Evolutionary conservation across 1,284 basidiomycete genomes (phyloP).

Genomic region (Heterobasidion annosum): DNA sequence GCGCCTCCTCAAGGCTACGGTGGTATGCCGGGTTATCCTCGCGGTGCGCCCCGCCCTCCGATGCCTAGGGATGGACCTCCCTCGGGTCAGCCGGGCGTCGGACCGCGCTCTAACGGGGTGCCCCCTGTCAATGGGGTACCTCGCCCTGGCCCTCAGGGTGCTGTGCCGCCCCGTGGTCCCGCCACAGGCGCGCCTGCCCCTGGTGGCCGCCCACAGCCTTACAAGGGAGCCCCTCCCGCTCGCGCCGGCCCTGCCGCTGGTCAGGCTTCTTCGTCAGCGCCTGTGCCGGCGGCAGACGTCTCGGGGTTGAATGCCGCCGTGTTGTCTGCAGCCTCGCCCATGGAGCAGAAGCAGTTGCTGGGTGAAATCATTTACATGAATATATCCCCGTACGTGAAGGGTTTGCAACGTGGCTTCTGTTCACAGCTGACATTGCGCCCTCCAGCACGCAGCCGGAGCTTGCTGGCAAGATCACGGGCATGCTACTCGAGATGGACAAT

Average conservation of each 20-base stretch:
- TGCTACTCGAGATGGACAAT: slow-evolving; percentile 98
- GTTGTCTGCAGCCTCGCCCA: slow-evolving; percentile 68
- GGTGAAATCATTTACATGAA: slow-evolving; percentile 91
- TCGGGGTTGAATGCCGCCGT: slow-evolving; percentile 42
- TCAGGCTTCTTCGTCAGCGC: slow-evolving; percentile 15
- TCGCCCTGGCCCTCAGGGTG: slow-evolving; percentile 27
- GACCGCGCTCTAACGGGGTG: slow-evolving; percentile 37
- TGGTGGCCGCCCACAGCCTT: slow-evolving; percentile 21
- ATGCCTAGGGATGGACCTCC: slow-evolving; percentile 25
- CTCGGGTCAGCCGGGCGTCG: slow-evolving; percentile 48
- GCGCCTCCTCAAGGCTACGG: slow-evolving; percentile 61
- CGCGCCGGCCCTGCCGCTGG: slow-evolving; percentile 22
- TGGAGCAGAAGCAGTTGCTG: slow-evolving; percentile 96
- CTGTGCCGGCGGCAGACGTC: slow-evolving; percentile 29
- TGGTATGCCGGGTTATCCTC: slow-evolving; percentile 58
- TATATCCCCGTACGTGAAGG: slow-evolving; percentile 60
- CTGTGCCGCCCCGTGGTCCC: slow-evolving; percentile 32
- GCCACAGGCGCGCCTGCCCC: slow-evolving; percentile 33
- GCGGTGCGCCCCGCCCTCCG: slow-evolving; percentile 34
- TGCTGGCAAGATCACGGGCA: slow-evolving; percentile 96
- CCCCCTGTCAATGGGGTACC: slow-evolving; percentile 34
- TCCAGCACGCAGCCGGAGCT: slow-evolving; percentile 70
- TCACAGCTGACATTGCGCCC: slow-evolving; percentile 11
- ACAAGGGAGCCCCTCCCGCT: slow-evolving; percentile 18
- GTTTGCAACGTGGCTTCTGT: slow-evolving; percentile 4